These are phyloP conservation scores for Persicaria maculosa DNA, from an alignment of 148 eudicot species.

Conservation along the genomic window DNA sequence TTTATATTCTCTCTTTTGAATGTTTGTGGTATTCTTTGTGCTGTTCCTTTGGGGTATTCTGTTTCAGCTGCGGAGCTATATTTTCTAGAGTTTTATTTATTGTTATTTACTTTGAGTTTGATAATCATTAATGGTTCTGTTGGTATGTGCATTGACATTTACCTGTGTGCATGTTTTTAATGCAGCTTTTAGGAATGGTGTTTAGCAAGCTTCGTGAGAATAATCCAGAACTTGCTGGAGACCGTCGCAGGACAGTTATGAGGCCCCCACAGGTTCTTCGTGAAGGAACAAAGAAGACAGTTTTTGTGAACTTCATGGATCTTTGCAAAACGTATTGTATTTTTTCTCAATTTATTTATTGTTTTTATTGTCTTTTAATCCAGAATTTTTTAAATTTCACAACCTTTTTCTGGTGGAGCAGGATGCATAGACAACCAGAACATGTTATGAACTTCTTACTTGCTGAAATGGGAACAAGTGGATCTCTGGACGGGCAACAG, in stretches of 20 bases:
- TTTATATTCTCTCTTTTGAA: too few species aligned
- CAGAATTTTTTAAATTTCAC: background rate
- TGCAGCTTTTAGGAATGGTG: constrained; percentile 87
- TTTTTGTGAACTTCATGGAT: constrained; percentile 91
- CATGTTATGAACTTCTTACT: constrained; percentile 96
- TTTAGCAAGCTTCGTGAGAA: constrained; percentile 87
- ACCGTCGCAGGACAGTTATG: constrained; percentile 91
- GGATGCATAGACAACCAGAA: constrained; percentile 98
- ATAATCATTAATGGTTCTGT: too few species aligned
- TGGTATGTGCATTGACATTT: background rate
- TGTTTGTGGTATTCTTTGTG: too few species aligned
- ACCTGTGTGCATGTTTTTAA: background rate
- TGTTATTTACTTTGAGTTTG: too few species aligned
- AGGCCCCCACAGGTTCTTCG: constrained; percentile 98
- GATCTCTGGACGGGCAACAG: constrained; percentile 94
- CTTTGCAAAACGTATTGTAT: constrained; percentile 76
- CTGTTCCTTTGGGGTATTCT: too few species aligned
- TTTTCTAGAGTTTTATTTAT: too few species aligned
- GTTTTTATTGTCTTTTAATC: background rate
- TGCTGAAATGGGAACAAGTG: constrained; percentile 98
- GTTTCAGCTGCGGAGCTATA: too few species aligned
- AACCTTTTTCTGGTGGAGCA: constrained; percentile 20
- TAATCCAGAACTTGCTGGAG: constrained; percentile 97
- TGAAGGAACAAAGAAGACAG: constrained; percentile 98
- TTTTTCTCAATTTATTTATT: background rate